phyloP scores from a whole-genome alignment of 768 basidiomycete species.

The Chalciporus pseudorubinellus region DNA sequence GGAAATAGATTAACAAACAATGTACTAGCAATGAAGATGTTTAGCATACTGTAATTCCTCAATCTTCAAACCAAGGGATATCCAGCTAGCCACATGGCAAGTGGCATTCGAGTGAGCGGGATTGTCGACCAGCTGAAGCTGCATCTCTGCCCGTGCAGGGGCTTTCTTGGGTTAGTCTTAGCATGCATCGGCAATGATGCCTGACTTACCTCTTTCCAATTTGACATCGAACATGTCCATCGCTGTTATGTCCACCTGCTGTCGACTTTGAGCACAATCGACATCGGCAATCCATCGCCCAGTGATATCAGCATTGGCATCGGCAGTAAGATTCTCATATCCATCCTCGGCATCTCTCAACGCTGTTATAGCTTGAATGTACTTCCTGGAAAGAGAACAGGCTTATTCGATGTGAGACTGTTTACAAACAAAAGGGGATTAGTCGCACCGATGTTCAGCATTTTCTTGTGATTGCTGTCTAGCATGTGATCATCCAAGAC shows the following conservation, averaged over 20 bases:
- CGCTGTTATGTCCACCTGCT: not conserved
- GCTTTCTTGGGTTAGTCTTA: not conserved
- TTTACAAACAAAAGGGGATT: too few species aligned
- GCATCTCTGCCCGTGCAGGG: not conserved
- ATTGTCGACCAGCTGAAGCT: not conserved
- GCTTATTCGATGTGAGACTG: not conserved
- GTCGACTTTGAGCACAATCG: not conserved
- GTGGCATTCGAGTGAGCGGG: not conserved
- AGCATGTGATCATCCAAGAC: conserved; percentile 30
- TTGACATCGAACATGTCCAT: conserved; percentile 1
- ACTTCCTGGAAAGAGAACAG: not conserved
- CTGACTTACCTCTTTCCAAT: not conserved
- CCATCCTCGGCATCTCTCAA: not conserved
- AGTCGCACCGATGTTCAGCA: conserved; percentile 18
- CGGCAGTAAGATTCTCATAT: not conserved
- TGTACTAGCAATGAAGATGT: not conserved
- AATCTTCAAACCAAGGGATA: not conserved
- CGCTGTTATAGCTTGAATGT: not conserved
- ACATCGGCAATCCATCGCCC: not conserved
- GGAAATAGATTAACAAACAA: too few species aligned
- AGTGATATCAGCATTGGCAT: not conserved
- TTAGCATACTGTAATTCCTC: not conserved
- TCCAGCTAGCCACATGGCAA: not conserved
- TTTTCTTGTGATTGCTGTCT: conserved; percentile 34
- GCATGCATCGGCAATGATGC: not conserved